Evolutionary conservation across 179 eudicot species (phyloP), one percentile per base, ranked within the genome.

Genomic region (Spinacia oleracea): DNA sequence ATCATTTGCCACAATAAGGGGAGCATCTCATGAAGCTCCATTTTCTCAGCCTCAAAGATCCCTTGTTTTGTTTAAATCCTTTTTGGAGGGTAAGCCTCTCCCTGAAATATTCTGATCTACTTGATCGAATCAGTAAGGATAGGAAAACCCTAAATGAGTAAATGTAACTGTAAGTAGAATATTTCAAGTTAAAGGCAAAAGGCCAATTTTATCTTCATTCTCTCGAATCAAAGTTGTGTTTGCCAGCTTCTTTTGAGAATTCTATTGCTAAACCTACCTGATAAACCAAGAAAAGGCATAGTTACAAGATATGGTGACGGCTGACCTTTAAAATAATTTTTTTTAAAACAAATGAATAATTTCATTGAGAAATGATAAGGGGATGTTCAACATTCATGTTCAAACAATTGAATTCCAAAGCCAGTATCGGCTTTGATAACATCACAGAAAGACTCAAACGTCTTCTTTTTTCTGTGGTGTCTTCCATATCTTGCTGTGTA

Each of bases 11-110:
- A 94, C 98, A n/a, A 79, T 92, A 66, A 81, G 98, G 85, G 98
- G 97, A 0, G 98, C 98, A 45, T 83, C 98, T 10, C 98, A 94
- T 74, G 98, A 94, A 87, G 98, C 86, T 27, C 98, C 97, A 0
- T 94, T 89, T 84, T 92, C 98, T 1, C 97, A 94, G 80, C 97
- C 97, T 4, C 87, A 84, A 84, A 83, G 98, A 73, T 92, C 98
- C 1, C 87, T 94, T 5, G 97, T 92, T 75, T 81, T 94, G 2
- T 94, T 94, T 86, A 86, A 85, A 85, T 89, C 97, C 6, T 92
- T 94, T 80, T 73, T 94, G 69, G 79, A 89, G 73, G 89, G 91
- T 63, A 85, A 46, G 59, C 89, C 96, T 75, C 88, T 94, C 27
- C 98, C 97, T 8, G 89, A 87, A 50, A 29, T 72, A 18, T 20